Base-by-base conservation (phyloP, 164 flowering plant species). In the Kalanchoe fedtschenkoi region DNA sequence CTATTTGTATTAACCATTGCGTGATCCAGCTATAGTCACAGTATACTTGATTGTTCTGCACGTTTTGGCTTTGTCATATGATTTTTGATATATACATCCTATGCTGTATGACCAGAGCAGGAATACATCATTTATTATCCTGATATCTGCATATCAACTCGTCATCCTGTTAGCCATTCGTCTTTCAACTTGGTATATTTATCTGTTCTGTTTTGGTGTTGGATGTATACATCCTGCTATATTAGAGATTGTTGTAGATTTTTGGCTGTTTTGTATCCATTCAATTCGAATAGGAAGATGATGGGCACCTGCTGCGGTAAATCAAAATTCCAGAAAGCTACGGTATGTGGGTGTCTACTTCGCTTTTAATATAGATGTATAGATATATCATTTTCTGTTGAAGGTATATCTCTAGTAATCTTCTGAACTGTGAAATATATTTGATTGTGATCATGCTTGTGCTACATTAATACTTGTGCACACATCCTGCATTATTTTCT, bases 291-390 rank as follows among this genome's bases (percentile, higher is more conserved):
- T 87, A 78, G 88, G 89, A 79, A 75, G 88, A 77, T 80, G 95
- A 81, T 85, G 85, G 77, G 86, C 89, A 72, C 77, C 83, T 79
- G 96, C 92, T 71, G 98, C 91, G 84, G 91, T 86, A 76, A 76
- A 73, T 71, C 89, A 78, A 81, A 69, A n/a, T 72, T 70, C 79
- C 72, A 74, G 62, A 74, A 65, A 71, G 65, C 75, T 74, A 78
- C 85, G 98, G 98, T 91, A 85, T 88, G 98, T 84, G 62, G 83
- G 92, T 72, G 76, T 73, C 76, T 74, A 70, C 64, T 72, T 76
- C 81, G 71, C 72, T 76, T 71, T 74, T 63, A 61, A 65, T 77
- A 70, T 58, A 17, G 67, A 62, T 73, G 63, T 72, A 66, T 37
- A 41, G 60, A 66, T 65, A 39, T 30, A 24, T n/a, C 43, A 65